Evolutionary conservation across 345 rosid species (phyloP).

Genomic region (Syzygium grande): DNA sequence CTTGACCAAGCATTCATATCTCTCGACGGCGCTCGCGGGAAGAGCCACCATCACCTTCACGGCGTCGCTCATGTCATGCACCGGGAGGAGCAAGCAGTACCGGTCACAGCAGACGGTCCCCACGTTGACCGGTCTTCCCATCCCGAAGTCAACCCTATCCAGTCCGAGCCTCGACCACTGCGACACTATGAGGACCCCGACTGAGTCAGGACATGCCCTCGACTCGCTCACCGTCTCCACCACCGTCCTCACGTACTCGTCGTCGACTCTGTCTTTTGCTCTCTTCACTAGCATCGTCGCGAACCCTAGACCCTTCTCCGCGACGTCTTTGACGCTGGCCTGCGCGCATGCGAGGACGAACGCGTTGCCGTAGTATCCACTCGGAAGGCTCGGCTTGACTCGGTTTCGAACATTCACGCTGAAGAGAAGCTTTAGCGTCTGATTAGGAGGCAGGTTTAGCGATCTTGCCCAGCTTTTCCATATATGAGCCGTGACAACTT

Average conservation of each 20-base stretch:
- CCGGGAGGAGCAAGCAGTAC: slow-evolving; percentile 73
- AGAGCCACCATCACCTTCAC: slow-evolving; percentile 78
- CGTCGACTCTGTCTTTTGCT: slow-evolving; percentile 59
- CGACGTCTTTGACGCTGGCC: slow-evolving; percentile 43
- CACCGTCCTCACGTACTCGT: slow-evolving; percentile 48
- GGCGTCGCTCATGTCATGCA: slow-evolving; percentile 34
- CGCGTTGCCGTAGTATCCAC: slow-evolving; percentile 80
- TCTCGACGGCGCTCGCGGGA: slow-evolving; percentile 49
- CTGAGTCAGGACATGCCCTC: slow-evolving; percentile 57
- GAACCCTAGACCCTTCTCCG: slow-evolving; percentile 48
- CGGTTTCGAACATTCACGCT: slow-evolving; percentile 60
- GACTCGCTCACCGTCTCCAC: slow-evolving; percentile 45
- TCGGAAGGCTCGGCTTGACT: slow-evolving; percentile 62
- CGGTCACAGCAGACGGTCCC: slow-evolving; percentile 66
- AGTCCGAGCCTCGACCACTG: slow-evolving; percentile 91
- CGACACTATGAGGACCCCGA: slow-evolving; percentile 60
- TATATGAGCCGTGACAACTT: slow-evolving; percentile 70
- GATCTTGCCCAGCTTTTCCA: slow-evolving; percentile 90
- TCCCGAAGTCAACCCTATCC: slow-evolving; percentile 69
- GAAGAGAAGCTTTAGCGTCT: slow-evolving; percentile 60
- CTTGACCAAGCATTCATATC: slow-evolving; percentile 43
- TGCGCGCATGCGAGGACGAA: slow-evolving; percentile 76
- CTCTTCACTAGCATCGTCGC: slow-evolving; percentile 49
- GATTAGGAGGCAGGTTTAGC: slow-evolving; percentile 52
- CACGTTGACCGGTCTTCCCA: slow-evolving; percentile 60